A percentile compares a stretch with the other conserved stretches of the same genome.
Conservation (phyloP, 2,329 filamentous ascomycete genomes). For the Aspergillus hiratsukae region DNA sequence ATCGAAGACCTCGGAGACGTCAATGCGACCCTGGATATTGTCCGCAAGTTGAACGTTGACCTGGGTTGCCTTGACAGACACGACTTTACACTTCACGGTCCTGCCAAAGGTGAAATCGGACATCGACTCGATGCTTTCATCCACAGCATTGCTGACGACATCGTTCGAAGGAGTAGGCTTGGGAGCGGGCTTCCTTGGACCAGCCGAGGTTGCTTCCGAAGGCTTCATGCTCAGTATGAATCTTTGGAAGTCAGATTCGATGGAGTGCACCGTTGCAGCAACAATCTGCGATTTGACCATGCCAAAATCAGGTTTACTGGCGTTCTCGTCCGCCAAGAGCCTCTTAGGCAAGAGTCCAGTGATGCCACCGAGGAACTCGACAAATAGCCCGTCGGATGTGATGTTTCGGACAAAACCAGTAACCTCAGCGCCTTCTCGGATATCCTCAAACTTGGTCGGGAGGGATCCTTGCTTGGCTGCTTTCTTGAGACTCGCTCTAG, state of each 20-base stretch:
- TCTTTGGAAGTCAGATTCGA: slow-evolving; percentile 65
- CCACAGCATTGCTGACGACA: slow-evolving; percentile 55
- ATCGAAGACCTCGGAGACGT: slow-evolving; percentile 87
- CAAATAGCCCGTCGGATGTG: slow-evolving; percentile 73
- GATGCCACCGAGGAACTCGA: slow-evolving; percentile 77
- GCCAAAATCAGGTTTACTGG: slow-evolving; percentile 69
- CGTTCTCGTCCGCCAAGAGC: slow-evolving; percentile 67
- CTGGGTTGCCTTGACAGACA: slow-evolving; percentile 85
- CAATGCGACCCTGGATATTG: slow-evolving; percentile 86
- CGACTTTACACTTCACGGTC: slow-evolving; percentile 69
- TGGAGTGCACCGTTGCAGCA: slow-evolving; percentile 64
- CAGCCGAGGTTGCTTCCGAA: slow-evolving; percentile 47
- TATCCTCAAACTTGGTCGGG: slow-evolving; percentile 66
- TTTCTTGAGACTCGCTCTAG: slow-evolving; percentile 76
- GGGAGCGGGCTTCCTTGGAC: slow-evolving; percentile 29
- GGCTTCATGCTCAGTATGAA: slow-evolving; percentile 62
- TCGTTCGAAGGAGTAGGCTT: slow-evolving; percentile 35
- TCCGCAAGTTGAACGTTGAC: slow-evolving; percentile 86
- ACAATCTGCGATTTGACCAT: slow-evolving; percentile 73
- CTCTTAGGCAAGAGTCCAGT: slow-evolving; percentile 76
- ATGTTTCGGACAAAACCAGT: slow-evolving; percentile 83
- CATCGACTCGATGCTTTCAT: slow-evolving; percentile 59
- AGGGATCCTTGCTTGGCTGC: slow-evolving; percentile 69
- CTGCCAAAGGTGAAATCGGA: slow-evolving; percentile 71
- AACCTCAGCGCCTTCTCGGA: slow-evolving; percentile 63